Evolutionary conservation across 1,284 basidiomycete genomes (phyloP), one percentile per base, ranked within the genome.

Genomic region (Microstroma glucosiphilum): DNA sequence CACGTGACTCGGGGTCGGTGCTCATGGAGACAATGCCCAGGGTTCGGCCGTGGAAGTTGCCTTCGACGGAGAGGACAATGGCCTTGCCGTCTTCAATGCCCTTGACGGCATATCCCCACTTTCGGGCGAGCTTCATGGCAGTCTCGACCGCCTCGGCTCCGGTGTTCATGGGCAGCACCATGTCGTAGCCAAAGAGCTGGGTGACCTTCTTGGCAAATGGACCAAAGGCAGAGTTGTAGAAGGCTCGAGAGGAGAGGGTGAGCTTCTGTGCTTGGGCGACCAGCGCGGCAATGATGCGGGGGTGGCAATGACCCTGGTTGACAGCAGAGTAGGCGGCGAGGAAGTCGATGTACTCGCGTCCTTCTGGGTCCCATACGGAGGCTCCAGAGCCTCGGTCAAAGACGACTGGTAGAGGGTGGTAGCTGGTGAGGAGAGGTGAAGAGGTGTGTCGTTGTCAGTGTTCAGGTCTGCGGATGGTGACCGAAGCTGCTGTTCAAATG

Each of bases 151-250:
- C 94, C 79, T 98, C 94, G 1, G 92, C 93, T 51, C 94, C 94
- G 0, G 94, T 98, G 84, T 98, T 98, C 92, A 98, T 96, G 23
- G 94, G 94, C n/a, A 98, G 84, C 11, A 97, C 91, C 88, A 93
- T 93, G 56, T 81, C 80, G 67, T 80, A 81, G 3, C 80, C 77
- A 43, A 80, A 76, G 81, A 91, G 85, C 70, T 86, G 82, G 13
- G 90, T 93, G 61, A 96, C 83, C 80, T 88, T 86, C 81, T 91
- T 84, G 1, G 92, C 91, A 80, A 94, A 98, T 23, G 84, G 85
- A 0, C 91, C 92, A 71, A 98, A 91, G 63, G 89, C 84, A 53
- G 88, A 88, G 77, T 96, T 96, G 84, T 97, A 92, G 83, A 98
- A 98, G 0, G 94, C 94, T 63, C 94, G 86, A 57, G 92, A 96